Evolutionary conservation across 1,284 basidiomycete species (phyloP), one percentile per base, ranked within the genome.

Genomic region (Uromyces viciae-fabae): DNA sequence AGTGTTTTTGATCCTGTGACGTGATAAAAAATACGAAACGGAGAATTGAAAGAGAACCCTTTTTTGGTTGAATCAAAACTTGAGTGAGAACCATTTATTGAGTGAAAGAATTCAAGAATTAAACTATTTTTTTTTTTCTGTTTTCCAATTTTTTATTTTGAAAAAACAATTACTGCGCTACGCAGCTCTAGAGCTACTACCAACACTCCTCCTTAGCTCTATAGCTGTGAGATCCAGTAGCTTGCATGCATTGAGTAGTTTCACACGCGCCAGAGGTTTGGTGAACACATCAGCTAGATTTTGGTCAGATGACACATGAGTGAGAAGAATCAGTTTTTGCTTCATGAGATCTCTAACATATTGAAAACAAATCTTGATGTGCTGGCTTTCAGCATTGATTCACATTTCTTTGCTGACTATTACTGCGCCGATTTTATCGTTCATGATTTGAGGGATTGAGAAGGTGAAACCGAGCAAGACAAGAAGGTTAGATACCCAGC

Each of bases 301-400:
- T 8, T 56, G 5, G 7, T 19, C 8, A 11, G 72, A 56, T 2
- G 28, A 22, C 1, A 75, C 28, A 15, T 75, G 73, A 28, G 38
- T 22, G n/a, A 75, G 58, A 17, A 43, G 3, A 8, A 75, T 1
- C 17, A 40, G 25, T n/a, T 62, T 75, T 31, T 62, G 9, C 0
- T 11, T 43, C n/a, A 75, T 40, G 14, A 75, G 54, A 25, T 75
- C 11, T 3, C 31, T 33, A 38, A 62, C 11, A 62, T 75, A 75
- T 62, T 75, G 73, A 75, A 42, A 75, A 8, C 56, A n/a, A n/a
- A 75, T 33, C 62, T 75, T 56, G 62, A 75, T 75, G n/a, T 75
- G 73, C 19, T 75, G 58, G 17, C 54, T 40, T 11, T 75, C 62
- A 36, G 46, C 9, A 52, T 73, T 73, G 14, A 73, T 43, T 56